Evolutionary conservation across 1,284 basidiomycete species (phyloP).

Genomic region (Cerioporus squamosus): DNA sequence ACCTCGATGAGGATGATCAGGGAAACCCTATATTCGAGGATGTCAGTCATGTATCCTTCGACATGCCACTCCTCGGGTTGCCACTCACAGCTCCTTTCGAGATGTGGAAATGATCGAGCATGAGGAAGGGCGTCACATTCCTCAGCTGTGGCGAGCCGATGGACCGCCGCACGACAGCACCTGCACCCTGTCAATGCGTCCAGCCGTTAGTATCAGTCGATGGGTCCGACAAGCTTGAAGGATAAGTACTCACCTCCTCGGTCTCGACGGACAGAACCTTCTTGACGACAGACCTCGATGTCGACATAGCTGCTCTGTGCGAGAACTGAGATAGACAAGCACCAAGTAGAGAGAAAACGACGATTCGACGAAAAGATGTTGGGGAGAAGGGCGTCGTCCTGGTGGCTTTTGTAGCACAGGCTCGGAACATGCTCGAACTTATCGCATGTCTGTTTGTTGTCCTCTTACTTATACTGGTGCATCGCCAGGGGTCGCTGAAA

Average conservation of each 20-base stretch:
- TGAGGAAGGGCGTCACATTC: constrained; percentile 90
- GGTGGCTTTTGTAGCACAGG: constrained; percentile 12
- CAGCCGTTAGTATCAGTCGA: too few species aligned
- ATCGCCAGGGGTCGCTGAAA: background rate
- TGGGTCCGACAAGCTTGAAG: background rate
- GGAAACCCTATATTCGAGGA: constrained; percentile 53
- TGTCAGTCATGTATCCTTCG: background rate
- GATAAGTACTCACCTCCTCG: constrained; percentile 60
- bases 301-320: constrained; percentile 28
- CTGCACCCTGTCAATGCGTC: constrained; percentile 73
- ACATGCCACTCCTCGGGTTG: background rate
- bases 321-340: background rate
- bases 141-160: constrained; percentile 80
- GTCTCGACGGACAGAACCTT: constrained; percentile 82
- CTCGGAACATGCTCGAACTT: constrained; percentile 22
- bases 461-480: background rate
- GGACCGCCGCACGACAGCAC: constrained; percentile 86
- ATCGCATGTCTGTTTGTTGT: background rate
- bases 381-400: background rate
- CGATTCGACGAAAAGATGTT: background rate
- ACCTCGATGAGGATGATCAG: constrained; percentile 90
- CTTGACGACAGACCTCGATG: constrained; percentile 76
- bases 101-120: constrained; percentile 83
- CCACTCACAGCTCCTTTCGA: constrained; percentile 60
- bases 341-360: background rate